Conservation (phyloP, 2,329 filamentous ascomycete genomes). For the Mycosphaerella sp. region DNA sequence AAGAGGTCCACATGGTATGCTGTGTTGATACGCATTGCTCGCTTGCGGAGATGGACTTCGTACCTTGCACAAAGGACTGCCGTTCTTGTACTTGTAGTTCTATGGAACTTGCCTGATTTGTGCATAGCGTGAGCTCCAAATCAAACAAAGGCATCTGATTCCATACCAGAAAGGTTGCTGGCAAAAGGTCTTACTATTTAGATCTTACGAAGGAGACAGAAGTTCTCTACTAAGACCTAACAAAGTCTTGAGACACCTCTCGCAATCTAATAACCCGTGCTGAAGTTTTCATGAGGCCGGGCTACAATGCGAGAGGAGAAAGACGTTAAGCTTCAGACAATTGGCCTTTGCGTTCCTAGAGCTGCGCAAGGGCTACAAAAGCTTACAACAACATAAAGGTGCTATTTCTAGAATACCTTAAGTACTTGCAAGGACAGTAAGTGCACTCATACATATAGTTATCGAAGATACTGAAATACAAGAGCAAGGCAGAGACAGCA, state of each 20-base stretch:
- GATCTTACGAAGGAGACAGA: neutral
- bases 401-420: neutral
- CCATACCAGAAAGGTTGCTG: neutral
- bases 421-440: no score
- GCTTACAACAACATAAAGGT: constrained; percentile 24
- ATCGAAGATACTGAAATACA: no score
- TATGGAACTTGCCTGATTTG: neutral
- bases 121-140: neutral
- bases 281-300: constrained; percentile 50
- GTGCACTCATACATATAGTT: no score
- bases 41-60: neutral
- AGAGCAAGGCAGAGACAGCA: no score
- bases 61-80: neutral
- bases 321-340: constrained; percentile 33
- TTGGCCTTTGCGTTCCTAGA: constrained; percentile 22
- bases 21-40: neutral
- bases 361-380: constrained; percentile 22
- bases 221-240: neutral
- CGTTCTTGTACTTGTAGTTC: neutral
- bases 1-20: neutral
- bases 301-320: constrained; percentile 68
- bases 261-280: constrained; percentile 64
- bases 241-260: constrained; percentile 42
- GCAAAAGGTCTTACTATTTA: neutral
- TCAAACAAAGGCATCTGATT: neutral